phyloP scores from a whole-genome alignment of 2,329 filamentous ascomycete species.

The Trichoderma oligosporum region DNA sequence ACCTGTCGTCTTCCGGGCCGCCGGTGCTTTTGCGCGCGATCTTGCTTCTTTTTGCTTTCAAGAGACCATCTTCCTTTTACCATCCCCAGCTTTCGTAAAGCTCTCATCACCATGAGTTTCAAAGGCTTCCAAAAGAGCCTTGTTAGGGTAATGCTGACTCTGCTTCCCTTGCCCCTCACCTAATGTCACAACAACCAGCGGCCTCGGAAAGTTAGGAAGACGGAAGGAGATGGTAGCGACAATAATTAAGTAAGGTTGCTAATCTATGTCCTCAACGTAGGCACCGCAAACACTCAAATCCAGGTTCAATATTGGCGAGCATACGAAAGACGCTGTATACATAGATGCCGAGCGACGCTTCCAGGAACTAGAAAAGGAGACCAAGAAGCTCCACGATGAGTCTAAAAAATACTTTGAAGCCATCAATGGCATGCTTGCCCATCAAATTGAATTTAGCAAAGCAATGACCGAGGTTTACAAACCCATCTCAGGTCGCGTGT shows the following conservation, averaged over 20 bases:
- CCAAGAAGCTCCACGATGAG: constrained; percentile 94
- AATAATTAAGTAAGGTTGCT: not conserved
- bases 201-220: constrained; percentile 4
- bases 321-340: constrained; percentile 93
- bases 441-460: constrained; percentile 98
- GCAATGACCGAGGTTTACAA: constrained; percentile 97
- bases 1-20: constrained; percentile 13
- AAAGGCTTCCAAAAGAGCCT: constrained; percentile 92
- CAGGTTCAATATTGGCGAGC: constrained; percentile 92
- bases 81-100: not conserved
- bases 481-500: constrained; percentile 92
- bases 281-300: constrained; percentile 88
- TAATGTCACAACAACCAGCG: constrained; percentile 21
- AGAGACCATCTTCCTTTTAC: constrained; percentile 5
- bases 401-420: constrained; percentile 96
- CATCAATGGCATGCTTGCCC: constrained; percentile 95
- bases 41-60: not conserved
- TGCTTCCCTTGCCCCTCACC: constrained; percentile 32
- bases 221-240: not conserved
- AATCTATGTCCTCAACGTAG: constrained; percentile 36
- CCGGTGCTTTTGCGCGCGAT: constrained; percentile 18
- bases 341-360: constrained; percentile 92
- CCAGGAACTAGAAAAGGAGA: constrained; percentile 88
- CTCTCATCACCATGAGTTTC: constrained; percentile 71
- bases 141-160: constrained; percentile 60